A percentile compares a stretch with the other conserved stretches of the same genome.
These are phyloP conservation scores for Pseudogymnoascus sp. DNA, from an alignment of 2,329 filamentous ascomycete species.

Conservation along the genomic window DNA sequence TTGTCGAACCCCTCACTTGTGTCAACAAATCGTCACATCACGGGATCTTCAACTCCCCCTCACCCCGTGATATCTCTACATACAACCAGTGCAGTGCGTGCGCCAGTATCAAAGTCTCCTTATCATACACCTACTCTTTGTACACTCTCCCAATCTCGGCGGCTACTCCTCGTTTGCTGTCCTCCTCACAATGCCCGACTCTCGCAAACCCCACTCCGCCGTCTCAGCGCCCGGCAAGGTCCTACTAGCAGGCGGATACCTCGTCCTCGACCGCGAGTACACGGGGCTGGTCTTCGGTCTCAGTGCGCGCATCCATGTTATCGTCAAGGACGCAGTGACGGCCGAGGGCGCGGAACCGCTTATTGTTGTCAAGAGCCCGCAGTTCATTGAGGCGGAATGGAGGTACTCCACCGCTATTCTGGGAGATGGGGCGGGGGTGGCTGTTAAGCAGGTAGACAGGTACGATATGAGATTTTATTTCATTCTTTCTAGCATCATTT, in stretches of 20 bases:
- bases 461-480: constrained; percentile 40
- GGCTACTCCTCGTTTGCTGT: too few relatives aligned
- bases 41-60: background rate
- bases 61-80: background rate
- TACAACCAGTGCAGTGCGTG: background rate
- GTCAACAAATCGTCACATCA: background rate
- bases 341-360: constrained; percentile 25
- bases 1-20: too few relatives aligned
- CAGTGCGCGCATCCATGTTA: constrained; percentile 57
- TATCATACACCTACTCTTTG: too few relatives aligned
- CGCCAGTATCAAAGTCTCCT: background rate
- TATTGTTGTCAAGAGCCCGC: constrained; percentile 81
- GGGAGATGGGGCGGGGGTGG: constrained; percentile 66
- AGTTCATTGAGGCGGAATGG: constrained; percentile 84
- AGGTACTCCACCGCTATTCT: constrained; percentile 44
- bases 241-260: constrained; percentile 85
- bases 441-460: constrained; percentile 70
- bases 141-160: too few relatives aligned
- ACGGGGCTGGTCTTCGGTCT: constrained; percentile 66
- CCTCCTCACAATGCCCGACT: too few relatives aligned
- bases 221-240: constrained; percentile 96
- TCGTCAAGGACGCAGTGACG: constrained; percentile 48
- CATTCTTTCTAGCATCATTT: background rate
- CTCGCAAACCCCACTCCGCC: constrained; percentile 18
- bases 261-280: constrained; percentile 82